Base-by-base conservation (phyloP, 2,329 filamentous ascomycete genomes). In the Atkinsonella hypoxylon region DNA sequence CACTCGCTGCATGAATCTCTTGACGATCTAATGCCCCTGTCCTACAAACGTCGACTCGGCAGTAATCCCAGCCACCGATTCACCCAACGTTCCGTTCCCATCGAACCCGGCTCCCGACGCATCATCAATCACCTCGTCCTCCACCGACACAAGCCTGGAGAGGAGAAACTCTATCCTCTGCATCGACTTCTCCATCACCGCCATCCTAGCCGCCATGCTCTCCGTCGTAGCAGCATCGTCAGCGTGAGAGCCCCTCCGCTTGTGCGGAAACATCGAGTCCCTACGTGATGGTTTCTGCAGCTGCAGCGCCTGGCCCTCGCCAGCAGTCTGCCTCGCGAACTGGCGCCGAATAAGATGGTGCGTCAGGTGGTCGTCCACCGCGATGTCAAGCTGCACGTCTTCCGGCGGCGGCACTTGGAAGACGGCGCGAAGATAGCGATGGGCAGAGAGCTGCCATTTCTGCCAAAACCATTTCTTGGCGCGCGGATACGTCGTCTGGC, bases 361-460 rank as follows among this genome's bases (percentile, higher is more conserved):
- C 8, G 76, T 79, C 55, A 82, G 63, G 50, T 79, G 73, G 56
- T 82, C 79, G 55, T 81, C 78, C 4, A 75, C 75, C 1, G 76
- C 68, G 41, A 82, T 81, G 44, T 80, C 77, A 13, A 76, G 67
- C 46, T 75, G 70, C 4, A 81, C 72, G 31, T 70, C 71, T 46
- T 83, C 77, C 2, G 85, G 85, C 5, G 83, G 83, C 40, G 84
- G 75, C 26, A 83, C 73, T 48, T 88, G 81, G 55, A 89, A 89
- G 2, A 89, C 85, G 11, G 82, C 77, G 44, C 84, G 78, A 34
- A 89, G 73, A 61, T 88, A 85, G 18, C 82, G 78, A 62, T 89
- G 83, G 9, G 81, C 81, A 7, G 81, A 84, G 61, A 89, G 79
- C 45, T 77, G 75, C 69, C 78, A 82, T 62, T 77, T 79, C 57